A percentile compares a stretch with the other conserved stretches of the same genome.
phyloP scores from a whole-genome alignment of 176 grass and related monocot species.

The Melocanna baccifera region DNA sequence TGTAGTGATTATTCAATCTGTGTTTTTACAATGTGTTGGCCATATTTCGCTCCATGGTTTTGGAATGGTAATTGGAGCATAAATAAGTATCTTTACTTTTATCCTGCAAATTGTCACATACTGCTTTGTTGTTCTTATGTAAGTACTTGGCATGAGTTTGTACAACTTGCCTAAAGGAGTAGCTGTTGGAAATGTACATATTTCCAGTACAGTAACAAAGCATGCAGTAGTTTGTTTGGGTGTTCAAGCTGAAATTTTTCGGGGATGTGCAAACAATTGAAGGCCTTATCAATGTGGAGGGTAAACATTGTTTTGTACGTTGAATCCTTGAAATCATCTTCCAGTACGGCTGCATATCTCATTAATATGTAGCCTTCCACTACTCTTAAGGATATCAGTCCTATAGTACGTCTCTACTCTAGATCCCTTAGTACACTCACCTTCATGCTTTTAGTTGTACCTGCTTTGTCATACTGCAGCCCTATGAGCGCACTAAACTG shows the following conservation, averaged over 20 bases:
- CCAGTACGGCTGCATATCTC: too few species aligned
- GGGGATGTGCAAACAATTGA: conserved; percentile 21
- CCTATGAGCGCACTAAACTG: too few species aligned
- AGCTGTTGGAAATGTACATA: conserved; percentile 1
- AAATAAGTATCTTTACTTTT: neutral
- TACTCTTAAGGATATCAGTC: too few species aligned
- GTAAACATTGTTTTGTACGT: conserved; percentile 55
- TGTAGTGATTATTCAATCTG: neutral
- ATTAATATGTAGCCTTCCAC: too few species aligned
- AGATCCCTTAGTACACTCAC: too few species aligned
- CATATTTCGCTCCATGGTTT: neutral
- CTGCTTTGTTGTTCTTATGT: neutral
- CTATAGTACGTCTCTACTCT: too few species aligned
- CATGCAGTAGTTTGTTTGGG: neutral
- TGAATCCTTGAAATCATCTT: conserved; percentile 42
- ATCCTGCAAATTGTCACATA: neutral
- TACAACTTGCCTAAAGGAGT: neutral
- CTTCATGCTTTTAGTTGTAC: too few species aligned
- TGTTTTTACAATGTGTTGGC: neutral
- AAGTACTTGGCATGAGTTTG: neutral
- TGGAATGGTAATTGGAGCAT: neutral
- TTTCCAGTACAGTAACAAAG: conserved; percentile 7
- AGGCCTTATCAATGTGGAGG: conserved; percentile 64
- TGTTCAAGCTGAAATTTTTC: conserved; percentile 19
- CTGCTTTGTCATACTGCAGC: too few species aligned